Conservation (phyloP, 306 rosid genomes). For the Pyrus pyrifolia region DNA sequence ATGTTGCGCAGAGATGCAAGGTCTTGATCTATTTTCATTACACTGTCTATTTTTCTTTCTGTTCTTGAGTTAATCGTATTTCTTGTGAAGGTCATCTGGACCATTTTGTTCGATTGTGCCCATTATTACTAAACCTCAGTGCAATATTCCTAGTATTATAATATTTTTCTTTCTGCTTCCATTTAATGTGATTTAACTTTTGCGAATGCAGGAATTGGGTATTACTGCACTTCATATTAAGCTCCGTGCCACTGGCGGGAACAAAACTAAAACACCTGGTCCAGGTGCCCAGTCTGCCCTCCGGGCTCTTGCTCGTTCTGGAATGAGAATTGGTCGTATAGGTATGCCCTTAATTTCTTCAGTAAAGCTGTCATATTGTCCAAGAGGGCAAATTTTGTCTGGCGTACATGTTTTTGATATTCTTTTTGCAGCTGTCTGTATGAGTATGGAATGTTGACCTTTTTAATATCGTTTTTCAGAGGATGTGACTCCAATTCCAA, state of each 20-base stretch:
- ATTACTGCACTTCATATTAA: slow-evolving; percentile 78
- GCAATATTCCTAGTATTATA: not conserved
- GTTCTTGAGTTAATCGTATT: not conserved
- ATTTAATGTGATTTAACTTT: not conserved
- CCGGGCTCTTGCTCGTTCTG: slow-evolving; percentile 86
- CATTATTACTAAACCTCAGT: not conserved
- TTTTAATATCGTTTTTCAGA: slow-evolving; percentile 32
- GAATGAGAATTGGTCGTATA: slow-evolving; percentile 93
- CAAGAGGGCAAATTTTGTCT: not conserved
- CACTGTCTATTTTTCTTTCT: not conserved
- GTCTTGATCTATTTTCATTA: slow-evolving; percentile 8
- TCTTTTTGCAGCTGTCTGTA: not conserved
- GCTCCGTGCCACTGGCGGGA: slow-evolving; percentile 88
- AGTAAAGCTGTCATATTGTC: not conserved
- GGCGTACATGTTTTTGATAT: not conserved
- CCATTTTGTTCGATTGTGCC: not conserved
- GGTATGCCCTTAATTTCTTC: slow-evolving; percentile 26
- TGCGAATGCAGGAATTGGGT: slow-evolving; percentile 58
- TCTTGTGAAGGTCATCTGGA: too few species aligned
- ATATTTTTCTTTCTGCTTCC: not conserved
- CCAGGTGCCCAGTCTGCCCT: slow-evolving; percentile 96
- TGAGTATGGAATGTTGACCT: not conserved
- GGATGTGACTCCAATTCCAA: slow-evolving; percentile 83
- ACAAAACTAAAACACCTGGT: slow-evolving; percentile 86
- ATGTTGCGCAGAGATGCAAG: slow-evolving; percentile 81